Conservation (phyloP, 306 rosid species). For the Gleditsia sinensis region DNA sequence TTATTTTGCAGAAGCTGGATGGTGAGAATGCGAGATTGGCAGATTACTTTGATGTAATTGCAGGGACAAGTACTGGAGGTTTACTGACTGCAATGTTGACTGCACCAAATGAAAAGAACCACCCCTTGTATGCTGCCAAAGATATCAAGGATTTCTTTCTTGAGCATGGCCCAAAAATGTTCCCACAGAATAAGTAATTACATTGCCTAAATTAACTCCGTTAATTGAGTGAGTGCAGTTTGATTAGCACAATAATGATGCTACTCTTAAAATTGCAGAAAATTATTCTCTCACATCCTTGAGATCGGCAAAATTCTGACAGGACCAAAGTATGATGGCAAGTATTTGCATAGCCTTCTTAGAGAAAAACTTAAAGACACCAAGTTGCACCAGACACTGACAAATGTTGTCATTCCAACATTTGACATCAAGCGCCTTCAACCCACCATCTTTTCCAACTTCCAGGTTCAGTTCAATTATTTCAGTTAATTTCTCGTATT, state of each 20-base stretch:
- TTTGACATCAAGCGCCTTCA: slow-evolving; percentile 56
- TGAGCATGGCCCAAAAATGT: slow-evolving; percentile 49
- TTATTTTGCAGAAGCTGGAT: slow-evolving; percentile 54
- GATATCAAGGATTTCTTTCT: slow-evolving; percentile 65
- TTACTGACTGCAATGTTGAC: slow-evolving; percentile 65
- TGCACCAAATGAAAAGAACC: slow-evolving; percentile 54
- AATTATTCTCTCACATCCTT: neutral
- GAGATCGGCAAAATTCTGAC: neutral
- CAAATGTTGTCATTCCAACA: slow-evolving; percentile 51
- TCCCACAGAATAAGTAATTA: slow-evolving; percentile 59
- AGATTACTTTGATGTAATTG: no score
- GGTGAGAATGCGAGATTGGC: slow-evolving; percentile 63
- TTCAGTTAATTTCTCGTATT: no score
- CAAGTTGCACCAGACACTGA: slow-evolving; percentile 39
- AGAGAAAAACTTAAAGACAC: slow-evolving; percentile 38
- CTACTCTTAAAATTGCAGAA: neutral
- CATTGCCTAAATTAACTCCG: no score
- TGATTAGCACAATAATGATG: no score
- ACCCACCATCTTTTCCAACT: slow-evolving; percentile 61
- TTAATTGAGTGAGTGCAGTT: no score
- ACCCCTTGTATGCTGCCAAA: slow-evolving; percentile 59
- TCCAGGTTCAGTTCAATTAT: slow-evolving; percentile 60
- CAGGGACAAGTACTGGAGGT: slow-evolving; percentile 74
- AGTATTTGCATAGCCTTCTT: slow-evolving; percentile 40
- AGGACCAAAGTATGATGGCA: slow-evolving; percentile 58